Conservation (phyloP, 345 rosid genomes). For the Schrenkiella parvula region DNA sequence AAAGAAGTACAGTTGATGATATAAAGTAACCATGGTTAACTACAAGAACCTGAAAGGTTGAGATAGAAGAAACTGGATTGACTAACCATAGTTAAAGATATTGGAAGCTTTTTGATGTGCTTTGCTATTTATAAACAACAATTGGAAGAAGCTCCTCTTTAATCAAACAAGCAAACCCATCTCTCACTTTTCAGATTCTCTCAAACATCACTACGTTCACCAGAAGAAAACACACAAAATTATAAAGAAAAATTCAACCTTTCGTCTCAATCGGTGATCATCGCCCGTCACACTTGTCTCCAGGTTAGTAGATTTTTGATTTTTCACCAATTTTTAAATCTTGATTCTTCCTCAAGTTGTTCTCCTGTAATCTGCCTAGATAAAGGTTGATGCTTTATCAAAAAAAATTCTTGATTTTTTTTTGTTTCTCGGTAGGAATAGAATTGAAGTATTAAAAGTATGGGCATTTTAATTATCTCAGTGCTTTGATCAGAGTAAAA, state of each 20-base stretch:
- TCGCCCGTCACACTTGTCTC: background rate
- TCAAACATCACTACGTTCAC: background rate
- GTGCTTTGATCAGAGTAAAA: background rate
- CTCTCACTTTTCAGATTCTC: conserved; percentile 24
- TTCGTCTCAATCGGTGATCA: background rate
- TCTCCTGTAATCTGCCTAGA: background rate
- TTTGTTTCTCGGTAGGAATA: background rate
- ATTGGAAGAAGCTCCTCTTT: background rate
- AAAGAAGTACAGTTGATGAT: conserved; percentile 38
- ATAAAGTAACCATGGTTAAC: conserved; percentile 67
- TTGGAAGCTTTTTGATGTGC: conserved; percentile 15
- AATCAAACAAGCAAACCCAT: background rate
- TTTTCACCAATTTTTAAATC: background rate
- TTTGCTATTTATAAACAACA: conserved; percentile 23
- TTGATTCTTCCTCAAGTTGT: background rate
- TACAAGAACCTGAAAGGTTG: background rate
- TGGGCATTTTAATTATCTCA: background rate
- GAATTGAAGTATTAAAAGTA: background rate
- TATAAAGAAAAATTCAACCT: background rate
- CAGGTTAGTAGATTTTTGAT: conserved; percentile 1
- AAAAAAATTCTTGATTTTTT: background rate
- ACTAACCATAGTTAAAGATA: conserved; percentile 47
- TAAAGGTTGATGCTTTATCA: background rate
- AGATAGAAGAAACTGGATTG: conserved; percentile 33
- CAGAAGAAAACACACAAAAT: background rate